Evolutionary conservation across 1,139 yeast genomes (phyloP), one percentile per base, ranked within the genome.

Genomic region (Sugiyamaella novakii): DNA sequence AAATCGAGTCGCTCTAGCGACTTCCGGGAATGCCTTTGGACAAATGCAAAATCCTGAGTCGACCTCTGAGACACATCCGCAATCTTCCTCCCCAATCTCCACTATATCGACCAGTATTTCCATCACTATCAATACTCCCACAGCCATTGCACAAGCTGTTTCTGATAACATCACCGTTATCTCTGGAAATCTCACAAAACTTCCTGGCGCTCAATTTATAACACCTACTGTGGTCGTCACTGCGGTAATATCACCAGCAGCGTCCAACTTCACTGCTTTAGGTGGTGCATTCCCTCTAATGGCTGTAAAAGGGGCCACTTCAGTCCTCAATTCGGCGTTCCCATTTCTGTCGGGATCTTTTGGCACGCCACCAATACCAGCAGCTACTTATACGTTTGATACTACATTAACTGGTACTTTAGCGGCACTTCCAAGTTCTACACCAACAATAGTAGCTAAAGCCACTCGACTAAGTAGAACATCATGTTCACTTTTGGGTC

Each of bases 141-240:
- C 25, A 22, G 8, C 8, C 5, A 22, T 22, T 6, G 25, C 25
- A 22, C 45, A 15, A 15, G 29, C 30, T 10, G 12, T 8, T 10
- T 17, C 18, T 18, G 24, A n/a, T 29, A 28, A 12, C 11, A 52
- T 53, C 19, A 43, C 43, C 5, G 37, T 46, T 3, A 31, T 52
- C 14, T 45, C 51, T 11, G 50, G 46, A 28, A 53, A 53, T 38
- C 45, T 52, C 18, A 54, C 56, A 7, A 41, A 51, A n/a, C 44
- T 50, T 5, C 37, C 46, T 6, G 45, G 40, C 8, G 52, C 47
- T 8, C 21, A 37, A 14, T 34, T 14, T 11, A 11, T 46, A 10
- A 27, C 42, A 7, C 49, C 46, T 3, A 34, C 43, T 11, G 19
- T 14, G 2, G 36, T 17, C 10, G 22, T 39, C 5, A 43, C 53